These are phyloP conservation scores for Rubus idaeus DNA, from an alignment of 306 rosid species.

Conservation along the genomic window DNA sequence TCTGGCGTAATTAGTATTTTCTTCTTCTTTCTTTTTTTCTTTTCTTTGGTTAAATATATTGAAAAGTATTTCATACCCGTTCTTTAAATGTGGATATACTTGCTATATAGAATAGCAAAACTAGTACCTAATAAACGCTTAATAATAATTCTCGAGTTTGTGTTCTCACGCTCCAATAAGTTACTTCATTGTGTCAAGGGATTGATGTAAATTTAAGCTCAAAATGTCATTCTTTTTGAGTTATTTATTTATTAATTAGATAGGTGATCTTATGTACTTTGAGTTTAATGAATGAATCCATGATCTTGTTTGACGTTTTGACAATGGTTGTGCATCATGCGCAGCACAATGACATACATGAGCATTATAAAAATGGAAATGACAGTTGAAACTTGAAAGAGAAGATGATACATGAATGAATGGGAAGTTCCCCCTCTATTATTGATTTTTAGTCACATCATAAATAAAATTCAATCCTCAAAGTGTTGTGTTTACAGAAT, in stretches of 20 bases:
- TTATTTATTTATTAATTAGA: too few relatives aligned
- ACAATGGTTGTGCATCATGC: not conserved
- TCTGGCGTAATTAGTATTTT: not conserved
- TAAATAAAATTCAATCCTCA: slow-evolving; percentile 34
- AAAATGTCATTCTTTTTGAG: too few relatives aligned
- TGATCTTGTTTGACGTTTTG: not conserved
- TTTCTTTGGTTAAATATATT: too few relatives aligned
- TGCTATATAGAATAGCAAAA: too few relatives aligned
- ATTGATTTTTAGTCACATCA: slow-evolving; percentile 51
- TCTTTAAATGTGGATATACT: too few relatives aligned
- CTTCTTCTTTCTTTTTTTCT: not conserved
- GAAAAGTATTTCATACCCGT: too few relatives aligned
- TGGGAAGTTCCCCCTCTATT: slow-evolving; percentile 19
- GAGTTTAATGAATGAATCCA: not conserved
- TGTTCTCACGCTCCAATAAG: too few relatives aligned
- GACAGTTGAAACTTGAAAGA: not conserved
- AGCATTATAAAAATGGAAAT: not conserved
- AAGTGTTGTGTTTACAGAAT: not conserved
- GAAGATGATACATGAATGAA: slow-evolving; percentile 16
- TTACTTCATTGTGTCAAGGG: too few relatives aligned
- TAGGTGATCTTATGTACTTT: too few relatives aligned
- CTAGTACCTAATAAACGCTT: too few relatives aligned
- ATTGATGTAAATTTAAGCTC: not conserved
- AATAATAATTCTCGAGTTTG: too few relatives aligned
- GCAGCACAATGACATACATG: not conserved